Conservation (phyloP, 257 asterid genomes). For the Solanum chiquidenum region DNA sequence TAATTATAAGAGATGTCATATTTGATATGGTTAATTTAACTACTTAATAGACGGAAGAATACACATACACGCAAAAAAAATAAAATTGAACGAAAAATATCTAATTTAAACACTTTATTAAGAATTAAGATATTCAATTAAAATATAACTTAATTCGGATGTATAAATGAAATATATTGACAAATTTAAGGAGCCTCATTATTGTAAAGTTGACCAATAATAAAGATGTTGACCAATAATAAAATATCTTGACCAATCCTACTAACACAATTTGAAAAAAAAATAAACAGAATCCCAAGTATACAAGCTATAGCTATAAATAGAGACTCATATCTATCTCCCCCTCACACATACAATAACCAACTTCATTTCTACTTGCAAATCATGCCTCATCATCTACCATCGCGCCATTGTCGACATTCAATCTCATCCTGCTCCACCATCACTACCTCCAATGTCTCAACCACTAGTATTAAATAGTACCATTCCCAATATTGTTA, state of each 20-base stretch:
- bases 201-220: no score
- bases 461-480: not conserved
- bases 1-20: no score
- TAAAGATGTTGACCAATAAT: not conserved
- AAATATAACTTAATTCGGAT: no score
- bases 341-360: not conserved
- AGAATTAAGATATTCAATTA: no score
- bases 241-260: not conserved
- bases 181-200: not conserved
- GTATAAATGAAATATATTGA: no score
- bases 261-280: no score
- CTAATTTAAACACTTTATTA: no score
- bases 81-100: no score
- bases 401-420: not conserved
- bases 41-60: not conserved
- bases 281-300: not conserved
- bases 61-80: no score
- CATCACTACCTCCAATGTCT: not conserved
- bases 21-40: not conserved
- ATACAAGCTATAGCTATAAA: not conserved
- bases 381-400: not conserved
- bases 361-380: not conserved
- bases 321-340: not conserved
- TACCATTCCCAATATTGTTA: not conserved
- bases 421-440: not conserved